Percentiles rank a stretch among this genome's conserved stretches.
Conservation (phyloP, 2,329 filamentous ascomycete species). For the Ceratocystis destructans region DNA sequence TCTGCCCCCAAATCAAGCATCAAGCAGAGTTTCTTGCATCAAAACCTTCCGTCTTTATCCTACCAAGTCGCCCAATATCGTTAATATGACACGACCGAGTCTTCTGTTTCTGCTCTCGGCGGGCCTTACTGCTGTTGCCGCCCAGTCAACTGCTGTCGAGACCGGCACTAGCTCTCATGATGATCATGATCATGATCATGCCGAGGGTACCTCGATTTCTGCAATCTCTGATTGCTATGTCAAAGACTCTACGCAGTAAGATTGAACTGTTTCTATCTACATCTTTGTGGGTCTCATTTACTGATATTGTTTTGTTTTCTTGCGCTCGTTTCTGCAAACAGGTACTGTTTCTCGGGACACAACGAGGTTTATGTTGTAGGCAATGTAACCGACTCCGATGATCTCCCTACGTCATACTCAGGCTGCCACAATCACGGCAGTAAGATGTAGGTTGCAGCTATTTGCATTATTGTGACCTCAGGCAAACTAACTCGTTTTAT, state of each 20-base stretch:
- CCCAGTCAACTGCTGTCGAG: not conserved
- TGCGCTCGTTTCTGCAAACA: constrained; percentile 21
- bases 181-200: not conserved
- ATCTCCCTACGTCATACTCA: constrained; percentile 47
- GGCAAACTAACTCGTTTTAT: not conserved
- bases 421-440: constrained; percentile 49
- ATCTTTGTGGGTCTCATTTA: not conserved
- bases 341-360: constrained; percentile 33
- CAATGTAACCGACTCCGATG: constrained; percentile 39
- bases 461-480: constrained; percentile 19
- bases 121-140: not conserved
- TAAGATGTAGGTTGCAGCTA: constrained; percentile 35
- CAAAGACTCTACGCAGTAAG: constrained; percentile 15
- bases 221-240: constrained; percentile 16
- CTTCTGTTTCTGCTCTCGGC: not conserved
- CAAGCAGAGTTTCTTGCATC: not conserved
- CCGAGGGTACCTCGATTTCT: not conserved
- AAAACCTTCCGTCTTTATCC: not conserved
- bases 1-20: no score
- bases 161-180: not conserved
- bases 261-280: not conserved
- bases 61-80: not conserved
- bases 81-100: not conserved
- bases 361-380: constrained; percentile 33
- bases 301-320: not conserved